Evolutionary conservation across 2,329 filamentous ascomycete species (phyloP), one percentile per base, ranked within the genome.

Genomic region (Colletotrichum graminicola): DNA sequence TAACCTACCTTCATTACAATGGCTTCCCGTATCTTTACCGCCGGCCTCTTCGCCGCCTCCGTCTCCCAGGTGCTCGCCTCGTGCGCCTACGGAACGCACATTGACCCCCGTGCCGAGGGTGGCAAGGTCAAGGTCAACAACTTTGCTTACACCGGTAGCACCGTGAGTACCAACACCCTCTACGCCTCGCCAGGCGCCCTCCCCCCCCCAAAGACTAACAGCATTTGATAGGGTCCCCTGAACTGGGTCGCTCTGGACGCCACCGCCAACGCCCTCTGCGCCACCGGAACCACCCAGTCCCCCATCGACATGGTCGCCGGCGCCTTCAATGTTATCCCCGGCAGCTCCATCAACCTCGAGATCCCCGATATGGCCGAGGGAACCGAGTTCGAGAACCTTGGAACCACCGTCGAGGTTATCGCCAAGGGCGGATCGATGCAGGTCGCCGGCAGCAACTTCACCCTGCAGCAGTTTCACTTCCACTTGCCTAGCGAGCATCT

Each of bases 361-460:
- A 74, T 74, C 62, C 82, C 85, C 52, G 83, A 80, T 75, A 79
- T 80, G 57, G 76, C 77, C 23, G 79, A 80, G 55, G 84, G 80
- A 8, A 83, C 85, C 59, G 81, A 83, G 47, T 87, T 89, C 66
- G 86, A 89, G 79, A 89, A 90, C 77, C 81, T 89, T 14, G 88
- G 87, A 57, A 87, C 86, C 34, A 90, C 87, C 0, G 83, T 90
- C 63, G 86, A 89, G 80, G 84, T 88, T 67, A 80, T 89, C 39
- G 85, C 85, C 67, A 84, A 85, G 73, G 81, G 81, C 3, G 81
- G 80, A 61, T 77, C 76, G 1, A 77, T 83, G 47, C 74, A 75
- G 10, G 74, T 83, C 21, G 78, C 78, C 56, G 81, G 78, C 49
- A 77, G 76, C 61, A 74, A 75, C 21, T 86, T 82, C 66, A 76